Evolutionary conservation across 1,139 yeast species (phyloP), one percentile per base, ranked within the genome.

Genomic region (Pichia sp.): DNA sequence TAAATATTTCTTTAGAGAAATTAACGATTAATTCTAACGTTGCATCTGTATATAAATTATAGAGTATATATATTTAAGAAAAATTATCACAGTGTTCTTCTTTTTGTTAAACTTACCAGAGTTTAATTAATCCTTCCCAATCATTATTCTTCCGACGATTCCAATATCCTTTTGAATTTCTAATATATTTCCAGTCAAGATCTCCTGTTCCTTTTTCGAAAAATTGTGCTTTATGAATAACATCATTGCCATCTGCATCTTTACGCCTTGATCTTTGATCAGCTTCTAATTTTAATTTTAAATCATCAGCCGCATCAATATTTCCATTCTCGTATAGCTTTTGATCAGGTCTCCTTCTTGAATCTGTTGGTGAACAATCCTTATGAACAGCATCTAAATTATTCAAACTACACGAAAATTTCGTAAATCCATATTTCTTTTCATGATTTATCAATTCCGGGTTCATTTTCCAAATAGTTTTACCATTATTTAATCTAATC

Each of bases 291-390:
- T 74, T 68, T 36, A 77, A 66, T 62, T 92, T 92, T 53, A 79
- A 57, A 1, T 55, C 59, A 61, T 90, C 97, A 0, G 97, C 96
- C 44, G 70, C 68, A 16, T 79, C 86, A 9, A 82, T 68, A 22
- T 79, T 68, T 3, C 94, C 94, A 23, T 73, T 61, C 60, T 88
- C 95, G 58, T 88, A 88, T 7, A 72, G 68, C 41, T 77, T 70
- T 60, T 88, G 78, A 65, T 92, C 98, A 0, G 97, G 97, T 60
- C 98, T 77, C 42, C 82, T 67, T 61, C 98, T 77, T 4, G 96
- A 85, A 63, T 92, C 98, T 0, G 95, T 87, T 7, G 90, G 92
- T 3, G 97, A 82, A 44, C 90, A 59, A 1, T 65, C 53, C 13
- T 72, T 83, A 34, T 75, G 63, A 27, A 90, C 68, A 3, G 66